These are phyloP conservation scores for Starmerella stigmatis DNA, from an alignment of 805 yeast species.

Conservation along the genomic window DNA sequence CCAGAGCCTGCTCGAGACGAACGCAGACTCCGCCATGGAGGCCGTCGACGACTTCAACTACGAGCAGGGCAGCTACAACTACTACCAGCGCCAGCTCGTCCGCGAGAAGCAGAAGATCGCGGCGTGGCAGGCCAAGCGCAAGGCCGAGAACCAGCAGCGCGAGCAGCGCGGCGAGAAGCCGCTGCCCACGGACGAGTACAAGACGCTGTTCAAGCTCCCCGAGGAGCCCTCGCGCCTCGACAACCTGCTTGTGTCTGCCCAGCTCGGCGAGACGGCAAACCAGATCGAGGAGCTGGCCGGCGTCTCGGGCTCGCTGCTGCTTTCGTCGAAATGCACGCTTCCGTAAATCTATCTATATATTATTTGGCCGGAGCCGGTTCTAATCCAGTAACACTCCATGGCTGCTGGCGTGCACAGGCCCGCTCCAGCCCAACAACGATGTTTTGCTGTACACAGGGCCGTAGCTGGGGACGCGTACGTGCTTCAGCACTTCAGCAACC, in stretches of 20 bases:
- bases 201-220: constrained; percentile 53
- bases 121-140: constrained; percentile 65
- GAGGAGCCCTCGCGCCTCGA: constrained; percentile 67
- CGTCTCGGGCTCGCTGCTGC: constrained; percentile 14
- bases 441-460: too few relatives aligned
- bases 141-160: constrained; percentile 53
- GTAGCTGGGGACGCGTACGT: too few relatives aligned
- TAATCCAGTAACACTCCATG: too few relatives aligned
- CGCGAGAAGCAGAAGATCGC: constrained; percentile 59
- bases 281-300: constrained; percentile 60
- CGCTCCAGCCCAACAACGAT: too few relatives aligned
- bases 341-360: background rate
- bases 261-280: constrained; percentile 58
- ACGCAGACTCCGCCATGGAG: constrained; percentile 53
- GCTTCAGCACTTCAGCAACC: too few relatives aligned
- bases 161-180: constrained; percentile 46
- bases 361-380: too few relatives aligned
- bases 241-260: constrained; percentile 55
- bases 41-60: constrained; percentile 66
- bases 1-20: constrained; percentile 35
- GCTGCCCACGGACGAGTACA: constrained; percentile 51
- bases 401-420: too few relatives aligned
- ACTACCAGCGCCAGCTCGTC: constrained; percentile 64
- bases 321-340: constrained; percentile 8
- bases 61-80: constrained; percentile 70